These are phyloP conservation scores for Phycomyces nitens DNA, from an alignment of 192 early-diverging fungal species.

Conservation along the genomic window DNA sequence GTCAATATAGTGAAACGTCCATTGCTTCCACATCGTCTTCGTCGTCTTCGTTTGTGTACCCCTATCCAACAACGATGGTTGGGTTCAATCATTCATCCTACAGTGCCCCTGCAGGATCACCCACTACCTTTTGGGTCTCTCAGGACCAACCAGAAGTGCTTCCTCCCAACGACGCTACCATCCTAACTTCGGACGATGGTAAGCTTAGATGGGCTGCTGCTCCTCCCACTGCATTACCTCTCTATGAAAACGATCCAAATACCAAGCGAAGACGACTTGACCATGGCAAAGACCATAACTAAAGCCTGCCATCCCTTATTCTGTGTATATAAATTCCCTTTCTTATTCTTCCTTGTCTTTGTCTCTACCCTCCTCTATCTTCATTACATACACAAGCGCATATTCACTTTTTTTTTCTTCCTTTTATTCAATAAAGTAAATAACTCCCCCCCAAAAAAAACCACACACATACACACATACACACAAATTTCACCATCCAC, in stretches of 20 bases:
- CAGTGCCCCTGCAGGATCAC: neutral
- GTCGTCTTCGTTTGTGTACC: too few relatives aligned
- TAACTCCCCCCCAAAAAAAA: too few relatives aligned
- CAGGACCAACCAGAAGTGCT: neutral
- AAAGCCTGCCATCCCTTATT: neutral
- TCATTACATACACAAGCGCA: too few relatives aligned
- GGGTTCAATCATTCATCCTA: too few relatives aligned
- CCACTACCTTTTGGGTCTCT: neutral
- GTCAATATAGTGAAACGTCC: too few relatives aligned
- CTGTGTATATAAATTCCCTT: neutral
- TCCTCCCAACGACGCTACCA: neutral
- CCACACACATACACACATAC: too few relatives aligned
- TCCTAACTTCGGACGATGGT: neutral
- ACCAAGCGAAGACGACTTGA: neutral
- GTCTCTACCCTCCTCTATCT: neutral
- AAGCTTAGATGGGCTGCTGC: neutral
- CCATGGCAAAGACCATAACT: neutral
- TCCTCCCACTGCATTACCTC: neutral
- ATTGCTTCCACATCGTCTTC: too few relatives aligned
- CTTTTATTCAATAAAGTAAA: too few relatives aligned
- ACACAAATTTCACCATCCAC: neutral
- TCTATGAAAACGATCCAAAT: neutral
- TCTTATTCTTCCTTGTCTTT: neutral
- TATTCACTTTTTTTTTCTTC: too few relatives aligned
- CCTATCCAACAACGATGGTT: too few relatives aligned